These are phyloP conservation scores for Pythium aristosporum DNA, from an alignment of 352 stramenopile genomes.

Conservation along the genomic window DNA sequence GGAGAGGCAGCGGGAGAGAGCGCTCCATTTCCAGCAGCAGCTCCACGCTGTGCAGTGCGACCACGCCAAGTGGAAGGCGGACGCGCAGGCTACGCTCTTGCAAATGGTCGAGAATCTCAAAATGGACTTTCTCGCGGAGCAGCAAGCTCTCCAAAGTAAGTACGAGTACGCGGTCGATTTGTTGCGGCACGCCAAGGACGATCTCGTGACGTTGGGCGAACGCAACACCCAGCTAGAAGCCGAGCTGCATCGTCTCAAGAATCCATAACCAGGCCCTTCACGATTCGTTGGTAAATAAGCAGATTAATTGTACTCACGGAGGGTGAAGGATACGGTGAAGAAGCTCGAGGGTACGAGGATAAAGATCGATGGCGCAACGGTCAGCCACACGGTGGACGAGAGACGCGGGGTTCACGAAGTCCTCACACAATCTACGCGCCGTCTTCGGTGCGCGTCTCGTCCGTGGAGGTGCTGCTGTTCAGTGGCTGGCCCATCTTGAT, in stretches of 20 bases:
- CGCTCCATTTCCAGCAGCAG: conserved; percentile 56
- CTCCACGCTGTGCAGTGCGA: conserved; percentile 56
- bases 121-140: conserved; percentile 48
- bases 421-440: neutral
- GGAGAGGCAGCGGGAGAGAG: conserved; percentile 49
- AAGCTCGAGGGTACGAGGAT: neutral
- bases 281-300: conserved; percentile 17
- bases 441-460: neutral
- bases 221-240: conserved; percentile 62
- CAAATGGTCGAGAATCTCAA: conserved; percentile 53
- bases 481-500: conserved; percentile 20
- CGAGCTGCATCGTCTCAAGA: conserved; percentile 16
- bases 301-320: neutral
- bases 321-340: no score
- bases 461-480: neutral
- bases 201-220: conserved; percentile 53
- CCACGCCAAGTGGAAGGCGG: conserved; percentile 52
- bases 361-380: neutral
- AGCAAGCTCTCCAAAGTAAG: conserved; percentile 48
- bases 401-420: neutral
- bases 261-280: conserved; percentile 18
- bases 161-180: conserved; percentile 49
- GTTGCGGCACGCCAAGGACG: conserved; percentile 56
- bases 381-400: neutral
- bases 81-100: conserved; percentile 43